These are phyloP conservation scores for Penicillium coffeae DNA, from an alignment of 495 filamentous ascomycete genomes.

Conservation along the genomic window DNA sequence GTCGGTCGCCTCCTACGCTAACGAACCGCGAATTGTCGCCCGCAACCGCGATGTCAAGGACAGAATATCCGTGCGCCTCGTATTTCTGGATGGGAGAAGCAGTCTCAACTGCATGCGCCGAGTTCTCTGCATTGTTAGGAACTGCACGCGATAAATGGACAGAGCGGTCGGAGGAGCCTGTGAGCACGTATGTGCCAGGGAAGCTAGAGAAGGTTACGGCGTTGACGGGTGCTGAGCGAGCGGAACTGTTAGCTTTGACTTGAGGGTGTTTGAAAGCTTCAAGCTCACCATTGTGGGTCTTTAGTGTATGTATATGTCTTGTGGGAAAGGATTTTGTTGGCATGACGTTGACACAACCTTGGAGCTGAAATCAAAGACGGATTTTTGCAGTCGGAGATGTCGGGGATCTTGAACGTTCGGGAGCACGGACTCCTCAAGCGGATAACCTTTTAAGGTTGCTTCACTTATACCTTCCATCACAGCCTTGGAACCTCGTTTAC, in stretches of 20 bases:
- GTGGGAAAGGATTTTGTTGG: slow-evolving; percentile 31
- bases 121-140: slow-evolving; percentile 35
- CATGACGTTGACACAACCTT: slow-evolving; percentile 22
- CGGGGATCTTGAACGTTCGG: not conserved
- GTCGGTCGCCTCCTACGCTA: slow-evolving; percentile 80
- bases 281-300: slow-evolving; percentile 42
- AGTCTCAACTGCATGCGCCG: slow-evolving; percentile 31
- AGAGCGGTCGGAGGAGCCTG: slow-evolving; percentile 79
- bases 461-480: no score
- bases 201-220: slow-evolving; percentile 39
- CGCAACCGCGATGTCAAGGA: slow-evolving; percentile 75
- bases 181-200: slow-evolving; percentile 59
- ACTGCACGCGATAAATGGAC: slow-evolving; percentile 76
- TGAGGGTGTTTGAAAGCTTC: no score
- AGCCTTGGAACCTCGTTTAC: no score
- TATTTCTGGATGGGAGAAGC: slow-evolving; percentile 75
- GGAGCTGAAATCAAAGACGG: not conserved
- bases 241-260: slow-evolving; percentile 1
- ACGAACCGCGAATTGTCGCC: slow-evolving; percentile 76
- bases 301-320: slow-evolving; percentile 39
- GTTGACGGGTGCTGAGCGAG: slow-evolving; percentile 36
- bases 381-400: not conserved
- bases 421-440: no score
- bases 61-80: slow-evolving; percentile 82
- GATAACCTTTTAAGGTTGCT: no score